Evolutionary conservation across 768 basidiomycete species (phyloP), one percentile per base, ranked within the genome.

Genomic region (Auricularia sp.): DNA sequence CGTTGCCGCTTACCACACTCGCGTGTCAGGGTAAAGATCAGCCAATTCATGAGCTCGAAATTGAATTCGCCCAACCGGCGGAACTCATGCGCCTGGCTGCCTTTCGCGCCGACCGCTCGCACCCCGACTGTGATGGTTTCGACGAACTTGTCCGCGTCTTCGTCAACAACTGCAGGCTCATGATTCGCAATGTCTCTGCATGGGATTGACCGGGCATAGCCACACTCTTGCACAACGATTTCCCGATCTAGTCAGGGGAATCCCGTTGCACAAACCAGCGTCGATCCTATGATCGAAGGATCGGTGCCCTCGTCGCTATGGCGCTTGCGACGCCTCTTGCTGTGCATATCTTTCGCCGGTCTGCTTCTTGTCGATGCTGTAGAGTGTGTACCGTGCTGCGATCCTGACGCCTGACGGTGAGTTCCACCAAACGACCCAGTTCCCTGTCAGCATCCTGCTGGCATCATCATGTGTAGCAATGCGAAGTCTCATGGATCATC

Each of bases 141-240:
- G 92, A 98, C 73, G 92, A 97, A 72, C 84, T 97, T 65, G 86
- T 99, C 54, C 86, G 91, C 59, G 92, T 90, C 14, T 91, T 97
- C 68, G 86, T 99, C 62, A 97, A 98, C 71, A 95, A 97, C 68
- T 86, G 92, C 3, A 82, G 97, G 67, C 94, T 97, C 76, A 75
- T 98, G 59, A 87, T 88, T 63, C 84, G 91, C 69, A 97, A 96
- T 75, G 83, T 65, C 8, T 51, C 47, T 6, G 18, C 18, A 5
- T 51, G 47, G 47, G 47, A 51, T 51, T 51, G 47, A 51, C 47
- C 16, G 11, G 44, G 47, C 47, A 51, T 51, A 8, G 47, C 47
- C 47, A 51, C 47, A 51, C 18, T 51, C 18, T 51, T 51, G 47
- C 47, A 51, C 47, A 51, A 18, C 47, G 18, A 16, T 18, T 18